phyloP scores from a whole-genome alignment of 2,329 filamentous ascomycete species.

The Ophiostoma ulmi region DNA sequence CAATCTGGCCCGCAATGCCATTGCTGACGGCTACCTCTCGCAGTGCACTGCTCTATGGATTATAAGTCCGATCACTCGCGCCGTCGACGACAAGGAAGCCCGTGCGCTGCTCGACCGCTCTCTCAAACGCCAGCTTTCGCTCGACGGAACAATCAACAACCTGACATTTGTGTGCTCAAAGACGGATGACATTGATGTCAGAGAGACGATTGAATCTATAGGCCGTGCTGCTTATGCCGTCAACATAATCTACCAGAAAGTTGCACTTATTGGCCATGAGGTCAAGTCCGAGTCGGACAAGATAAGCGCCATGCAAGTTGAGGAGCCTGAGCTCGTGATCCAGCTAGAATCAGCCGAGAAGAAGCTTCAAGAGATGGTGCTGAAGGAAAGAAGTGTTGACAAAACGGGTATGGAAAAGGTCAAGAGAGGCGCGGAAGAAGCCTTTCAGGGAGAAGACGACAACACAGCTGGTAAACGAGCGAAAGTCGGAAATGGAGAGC shows the following conservation, averaged over 20 bases:
- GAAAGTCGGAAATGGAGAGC: neutral
- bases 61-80: neutral
- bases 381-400: neutral
- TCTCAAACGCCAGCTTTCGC: neutral
- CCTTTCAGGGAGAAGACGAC: neutral
- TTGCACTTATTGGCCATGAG: neutral
- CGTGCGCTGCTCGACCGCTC: constrained; percentile 4
- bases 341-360: neutral
- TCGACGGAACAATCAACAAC: neutral
- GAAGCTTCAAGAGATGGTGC: neutral
- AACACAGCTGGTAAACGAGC: neutral
- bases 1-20: neutral
- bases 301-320: neutral
- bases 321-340: neutral
- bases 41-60: neutral
- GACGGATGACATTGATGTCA: neutral
- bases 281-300: neutral
- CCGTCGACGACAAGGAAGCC: constrained; percentile 2
- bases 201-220: neutral
- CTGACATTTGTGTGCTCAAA: constrained; percentile 1
- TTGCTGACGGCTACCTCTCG: neutral
- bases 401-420: neutral
- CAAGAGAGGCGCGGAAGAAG: neutral
- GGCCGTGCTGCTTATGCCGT: neutral
- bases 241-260: neutral